phyloP scores from a whole-genome alignment of 352 stramenopile species.

The Pythium diclinum region DNA sequence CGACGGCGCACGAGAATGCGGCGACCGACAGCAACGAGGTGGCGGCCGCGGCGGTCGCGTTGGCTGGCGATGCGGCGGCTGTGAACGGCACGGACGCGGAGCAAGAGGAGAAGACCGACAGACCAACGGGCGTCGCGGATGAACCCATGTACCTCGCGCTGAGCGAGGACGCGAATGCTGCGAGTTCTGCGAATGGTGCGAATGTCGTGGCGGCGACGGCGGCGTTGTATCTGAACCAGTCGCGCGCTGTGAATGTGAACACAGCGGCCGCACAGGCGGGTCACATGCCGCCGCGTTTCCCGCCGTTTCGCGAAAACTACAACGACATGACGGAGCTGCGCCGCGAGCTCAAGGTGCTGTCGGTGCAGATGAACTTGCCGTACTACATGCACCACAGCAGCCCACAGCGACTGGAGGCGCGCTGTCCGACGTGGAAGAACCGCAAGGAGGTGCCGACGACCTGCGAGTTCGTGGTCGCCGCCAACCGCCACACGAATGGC shows the following conservation, averaged over 20 bases:
- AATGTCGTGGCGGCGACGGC: background rate
- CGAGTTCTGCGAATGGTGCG: background rate
- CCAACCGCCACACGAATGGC: constrained; percentile 74
- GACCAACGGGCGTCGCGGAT: background rate
- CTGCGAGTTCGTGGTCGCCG: constrained; percentile 73
- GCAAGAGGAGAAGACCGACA: background rate
- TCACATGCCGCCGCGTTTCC: constrained; percentile 32
- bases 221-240: constrained; percentile 5
- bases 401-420: constrained; percentile 70
- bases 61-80: background rate
- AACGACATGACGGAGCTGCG: constrained; percentile 70
- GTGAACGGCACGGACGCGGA: background rate
- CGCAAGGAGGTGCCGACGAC: constrained; percentile 44
- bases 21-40: background rate
- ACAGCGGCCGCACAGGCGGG: background rate
- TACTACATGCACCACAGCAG: constrained; percentile 86
- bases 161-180: constrained; percentile 1
- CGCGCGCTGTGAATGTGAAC: constrained; percentile 3
- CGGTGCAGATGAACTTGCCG: constrained; percentile 60
- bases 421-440: constrained; percentile 73
- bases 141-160: constrained; percentile 4
- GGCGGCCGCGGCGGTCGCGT: background rate
- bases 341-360: constrained; percentile 70
- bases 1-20: background rate
- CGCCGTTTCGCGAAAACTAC: constrained; percentile 72